Conservation (phyloP, 2,329 filamentous ascomycete genomes). For the Sclerotinia trifoliorum region DNA sequence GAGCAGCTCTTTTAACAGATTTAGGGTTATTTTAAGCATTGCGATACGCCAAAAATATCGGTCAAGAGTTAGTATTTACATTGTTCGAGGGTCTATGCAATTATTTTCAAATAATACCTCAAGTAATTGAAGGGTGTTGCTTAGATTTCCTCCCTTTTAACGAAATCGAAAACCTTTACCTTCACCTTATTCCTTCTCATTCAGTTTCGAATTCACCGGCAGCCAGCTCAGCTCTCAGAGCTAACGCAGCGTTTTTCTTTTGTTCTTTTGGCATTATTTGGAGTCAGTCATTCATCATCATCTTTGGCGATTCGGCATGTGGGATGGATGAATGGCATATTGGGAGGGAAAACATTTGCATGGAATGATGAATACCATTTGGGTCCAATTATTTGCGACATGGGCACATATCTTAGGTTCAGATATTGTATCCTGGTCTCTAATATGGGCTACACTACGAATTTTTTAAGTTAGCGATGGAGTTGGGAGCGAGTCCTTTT, state of each 20-base stretch:
- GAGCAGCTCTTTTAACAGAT: slow-evolving; percentile 10
- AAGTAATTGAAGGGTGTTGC: not conserved
- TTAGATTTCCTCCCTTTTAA: not conserved
- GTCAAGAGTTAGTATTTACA: not conserved
- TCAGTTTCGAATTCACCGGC: too few species aligned
- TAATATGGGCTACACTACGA: not conserved
- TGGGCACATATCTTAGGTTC: not conserved
- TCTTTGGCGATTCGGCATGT: not conserved
- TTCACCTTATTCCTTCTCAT: not conserved
- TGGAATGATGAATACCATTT: not conserved
- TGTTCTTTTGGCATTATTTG: not conserved
- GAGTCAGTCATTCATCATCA: slow-evolving; percentile 12
- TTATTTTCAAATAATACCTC: not conserved
- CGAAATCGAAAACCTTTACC: not conserved
- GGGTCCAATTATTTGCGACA: not conserved
- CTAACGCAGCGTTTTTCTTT: too few species aligned
- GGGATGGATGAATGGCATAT: slow-evolving; percentile 9
- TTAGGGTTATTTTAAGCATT: slow-evolving; percentile 11
- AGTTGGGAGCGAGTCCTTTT: not conserved
- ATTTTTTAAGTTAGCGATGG: slow-evolving; percentile 16
- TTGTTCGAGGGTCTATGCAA: not conserved
- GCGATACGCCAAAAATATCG: not conserved
- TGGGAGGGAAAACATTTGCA: not conserved
- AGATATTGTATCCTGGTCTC: not conserved
- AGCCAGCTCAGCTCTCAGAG: not conserved